Evolutionary conservation across 345 rosid genomes (phyloP).

Genomic region (Brassica nigra): DNA sequence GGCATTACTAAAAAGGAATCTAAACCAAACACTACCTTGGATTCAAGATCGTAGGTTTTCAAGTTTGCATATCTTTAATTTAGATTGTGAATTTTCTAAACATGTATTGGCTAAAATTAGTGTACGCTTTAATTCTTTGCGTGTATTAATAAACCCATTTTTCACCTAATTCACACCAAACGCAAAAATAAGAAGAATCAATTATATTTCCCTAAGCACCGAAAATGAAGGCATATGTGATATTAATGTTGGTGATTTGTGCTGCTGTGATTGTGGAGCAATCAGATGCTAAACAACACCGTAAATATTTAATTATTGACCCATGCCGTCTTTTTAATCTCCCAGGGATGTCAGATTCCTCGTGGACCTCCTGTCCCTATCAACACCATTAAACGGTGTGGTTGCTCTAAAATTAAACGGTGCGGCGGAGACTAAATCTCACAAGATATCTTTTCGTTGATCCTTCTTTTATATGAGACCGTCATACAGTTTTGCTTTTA

Average conservation of each 20-base stretch:
- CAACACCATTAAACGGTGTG: too few species aligned
- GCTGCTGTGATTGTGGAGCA: neutral
- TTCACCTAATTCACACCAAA: neutral
- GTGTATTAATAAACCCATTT: neutral
- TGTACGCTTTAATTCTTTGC: neutral
- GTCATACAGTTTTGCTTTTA: too few species aligned
- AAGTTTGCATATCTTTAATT: neutral
- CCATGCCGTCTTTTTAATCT: conserved; percentile 3
- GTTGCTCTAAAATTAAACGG: neutral
- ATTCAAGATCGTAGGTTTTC: neutral
- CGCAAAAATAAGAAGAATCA: conserved; percentile 5
- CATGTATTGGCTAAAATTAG: conserved; percentile 2
- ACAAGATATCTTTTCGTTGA: neutral
- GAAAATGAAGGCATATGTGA: conserved; percentile 21
- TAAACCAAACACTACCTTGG: neutral
- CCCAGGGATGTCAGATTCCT: neutral
- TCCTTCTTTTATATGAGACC: neutral
- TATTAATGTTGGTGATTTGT: conserved; percentile 27
- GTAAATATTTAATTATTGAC: neutral
- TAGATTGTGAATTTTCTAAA: neutral
- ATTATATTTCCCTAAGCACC: neutral
- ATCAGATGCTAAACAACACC: neutral
- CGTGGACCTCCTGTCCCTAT: neutral
- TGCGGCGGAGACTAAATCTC: neutral
- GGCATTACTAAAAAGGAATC: neutral